These are phyloP conservation scores for Cylindricascospora bacillispora DNA, from an alignment of 1,139 yeast genomes.

Conservation along the genomic window DNA sequence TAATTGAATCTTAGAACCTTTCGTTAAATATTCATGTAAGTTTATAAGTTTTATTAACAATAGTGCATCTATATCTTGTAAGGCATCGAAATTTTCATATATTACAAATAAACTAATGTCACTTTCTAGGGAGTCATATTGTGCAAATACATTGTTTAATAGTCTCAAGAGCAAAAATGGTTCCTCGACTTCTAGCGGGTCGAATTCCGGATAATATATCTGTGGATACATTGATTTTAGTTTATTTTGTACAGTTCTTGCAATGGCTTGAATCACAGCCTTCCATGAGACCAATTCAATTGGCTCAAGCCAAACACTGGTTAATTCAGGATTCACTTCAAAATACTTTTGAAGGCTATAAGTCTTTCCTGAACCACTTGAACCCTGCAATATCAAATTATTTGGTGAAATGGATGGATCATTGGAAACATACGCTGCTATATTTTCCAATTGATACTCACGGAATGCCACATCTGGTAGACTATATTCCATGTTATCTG, in stretches of 20 bases:
- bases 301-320: constrained; percentile 16
- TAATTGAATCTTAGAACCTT: constrained; percentile 11
- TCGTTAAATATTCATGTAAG: constrained; percentile 16
- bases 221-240: constrained; percentile 10
- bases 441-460: constrained; percentile 15
- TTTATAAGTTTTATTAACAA: constrained; percentile 19
- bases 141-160: constrained; percentile 11
- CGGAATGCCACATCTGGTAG: constrained; percentile 12
- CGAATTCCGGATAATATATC: constrained; percentile 9
- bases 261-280: constrained; percentile 21
- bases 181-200: constrained; percentile 23
- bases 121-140: constrained; percentile 7
- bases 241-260: constrained; percentile 14
- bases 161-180: constrained; percentile 17
- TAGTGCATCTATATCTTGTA: constrained; percentile 23
- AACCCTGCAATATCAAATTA: constrained; percentile 21
- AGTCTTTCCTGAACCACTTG: constrained; percentile 21
- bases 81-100: constrained; percentile 22
- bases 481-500: not conserved
- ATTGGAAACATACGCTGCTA: constrained; percentile 12
- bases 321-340: constrained; percentile 8
- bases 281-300: constrained; percentile 24
- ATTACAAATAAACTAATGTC: constrained; percentile 12
- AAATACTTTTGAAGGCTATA: constrained; percentile 12
- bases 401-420: constrained; percentile 15